Evolutionary conservation across 2,329 filamentous ascomycete species (phyloP), one percentile per base, ranked within the genome.

Genomic region (Parafenestella ontariensis): DNA sequence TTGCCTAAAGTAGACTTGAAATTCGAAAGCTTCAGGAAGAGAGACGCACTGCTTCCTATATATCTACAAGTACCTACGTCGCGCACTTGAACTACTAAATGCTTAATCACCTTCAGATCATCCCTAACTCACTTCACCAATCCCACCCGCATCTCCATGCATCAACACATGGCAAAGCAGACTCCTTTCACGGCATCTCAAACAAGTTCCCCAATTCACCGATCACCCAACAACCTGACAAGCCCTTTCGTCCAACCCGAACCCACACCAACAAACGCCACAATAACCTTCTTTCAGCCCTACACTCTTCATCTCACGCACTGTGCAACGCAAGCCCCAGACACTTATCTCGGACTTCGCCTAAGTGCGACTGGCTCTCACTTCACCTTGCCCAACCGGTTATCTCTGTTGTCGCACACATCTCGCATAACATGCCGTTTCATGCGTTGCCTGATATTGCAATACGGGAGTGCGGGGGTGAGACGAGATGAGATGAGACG

Each of bases 231-330:
- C 40, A 23, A 23, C 20, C 39, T 20, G 23, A 26, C 39, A 41
- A 15, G 11, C n/a, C n/a, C n/a, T n/a, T n/a, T n/a, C n/a, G 39
- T 26, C 40, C 15, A 24, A 26, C 24, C 40, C 13, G 7, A 13
- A 26, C 23, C 24, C 7, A 28, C 21, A 17, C 3, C 17, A 40
- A 21, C 37, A 41, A 23, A 15, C 39, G 54, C 53, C 57, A 62
- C 57, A 59, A 59, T 54, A 59, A 56, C 52, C 37, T 56, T 60
- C 54, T 57, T 54, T 59, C 62, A 65, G 62, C 58, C 62, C 57
- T 62, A 56, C 56, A 20, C 36, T 13, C 24, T 37, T 5, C 13
- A 28, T 42, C 20, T 28, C 23, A 24, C 40, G 39, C 39, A 41
- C 39, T n/a, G 39, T 41, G 39, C 39, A 15, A 41, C 39, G 10